These are phyloP conservation scores for Cercospora citrullina DNA, from an alignment of 2,329 filamentous ascomycete genomes.

Conservation along the genomic window DNA sequence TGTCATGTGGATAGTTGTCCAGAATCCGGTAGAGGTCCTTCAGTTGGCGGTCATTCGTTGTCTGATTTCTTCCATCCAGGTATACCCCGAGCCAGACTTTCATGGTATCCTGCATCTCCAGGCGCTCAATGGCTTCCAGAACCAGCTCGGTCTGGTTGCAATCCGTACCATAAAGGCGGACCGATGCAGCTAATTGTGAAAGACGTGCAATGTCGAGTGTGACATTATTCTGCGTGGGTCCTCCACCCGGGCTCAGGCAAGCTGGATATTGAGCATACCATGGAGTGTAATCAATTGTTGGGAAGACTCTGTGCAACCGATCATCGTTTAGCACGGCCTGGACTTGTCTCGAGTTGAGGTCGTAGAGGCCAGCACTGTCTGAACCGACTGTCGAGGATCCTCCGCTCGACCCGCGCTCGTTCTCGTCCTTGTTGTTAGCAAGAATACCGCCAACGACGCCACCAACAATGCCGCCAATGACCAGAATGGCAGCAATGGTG, in stretches of 20 bases:
- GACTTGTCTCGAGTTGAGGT: constrained; percentile 72
- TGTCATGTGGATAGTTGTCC: constrained; percentile 57
- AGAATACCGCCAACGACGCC: constrained; percentile 74
- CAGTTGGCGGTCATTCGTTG: constrained; percentile 81
- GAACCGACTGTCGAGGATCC: constrained; percentile 14
- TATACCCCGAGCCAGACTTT: constrained; percentile 95
- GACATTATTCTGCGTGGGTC: constrained; percentile 89
- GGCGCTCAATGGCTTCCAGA: constrained; percentile 72
- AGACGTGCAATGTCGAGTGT: constrained; percentile 89
- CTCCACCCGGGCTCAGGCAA: constrained; percentile 64
- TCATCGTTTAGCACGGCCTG: constrained; percentile 76
- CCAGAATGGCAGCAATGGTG: constrained; percentile 59
- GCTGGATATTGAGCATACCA: constrained; percentile 87
- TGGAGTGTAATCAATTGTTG: constrained; percentile 92
- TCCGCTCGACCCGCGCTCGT: constrained; percentile 13
- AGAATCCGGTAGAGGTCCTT: constrained; percentile 81
- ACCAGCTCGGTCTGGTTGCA: constrained; percentile 98
- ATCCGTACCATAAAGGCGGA: constrained; percentile 91
- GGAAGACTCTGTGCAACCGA: constrained; percentile 87
- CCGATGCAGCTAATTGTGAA: constrained; percentile 81
- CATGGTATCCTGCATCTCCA: constrained; percentile 69
- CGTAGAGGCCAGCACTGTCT: constrained; percentile 58
- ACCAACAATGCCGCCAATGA: constrained; percentile 70
- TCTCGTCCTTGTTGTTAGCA: constrained; percentile 43
- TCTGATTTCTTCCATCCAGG: constrained; percentile 73